phyloP scores from a whole-genome alignment of 148 eudicot species.

The Selenicereus undatus region DNA sequence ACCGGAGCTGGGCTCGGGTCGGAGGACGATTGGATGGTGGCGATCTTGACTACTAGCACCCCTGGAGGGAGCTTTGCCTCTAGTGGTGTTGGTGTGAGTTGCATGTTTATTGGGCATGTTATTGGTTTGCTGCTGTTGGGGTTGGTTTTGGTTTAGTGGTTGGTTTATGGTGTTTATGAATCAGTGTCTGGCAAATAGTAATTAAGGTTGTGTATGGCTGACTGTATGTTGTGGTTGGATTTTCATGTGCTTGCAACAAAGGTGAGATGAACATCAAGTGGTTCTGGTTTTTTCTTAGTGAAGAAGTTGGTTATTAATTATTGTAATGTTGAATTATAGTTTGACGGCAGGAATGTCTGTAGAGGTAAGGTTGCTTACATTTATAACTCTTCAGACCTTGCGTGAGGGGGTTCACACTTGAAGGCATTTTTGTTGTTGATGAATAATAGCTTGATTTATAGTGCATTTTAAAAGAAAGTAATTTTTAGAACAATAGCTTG shows the following conservation, averaged over 20 bases:
- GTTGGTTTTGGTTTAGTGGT: conserved; percentile 16
- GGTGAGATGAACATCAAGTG: background rate
- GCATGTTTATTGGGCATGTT: conserved; percentile 4
- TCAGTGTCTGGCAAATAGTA: background rate
- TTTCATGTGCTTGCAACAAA: background rate
- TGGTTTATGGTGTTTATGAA: background rate
- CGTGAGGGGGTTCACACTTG: too few relatives aligned
- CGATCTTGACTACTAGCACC: conserved; percentile 50
- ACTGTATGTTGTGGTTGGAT: background rate
- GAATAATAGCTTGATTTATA: too few relatives aligned
- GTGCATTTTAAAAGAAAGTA: too few relatives aligned
- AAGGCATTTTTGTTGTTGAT: too few relatives aligned
- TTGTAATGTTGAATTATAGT: too few relatives aligned
- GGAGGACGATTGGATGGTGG: conserved; percentile 75
- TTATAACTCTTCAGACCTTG: too few relatives aligned
- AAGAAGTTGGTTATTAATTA: background rate
- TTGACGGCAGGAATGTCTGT: too few relatives aligned
- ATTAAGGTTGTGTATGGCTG: background rate
- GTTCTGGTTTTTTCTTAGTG: background rate
- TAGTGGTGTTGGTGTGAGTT: conserved; percentile 25
- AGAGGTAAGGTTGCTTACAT: too few relatives aligned
- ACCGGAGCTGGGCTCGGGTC: conserved; percentile 65
- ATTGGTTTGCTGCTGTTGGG: conserved; percentile 20
- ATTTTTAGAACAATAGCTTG: too few relatives aligned
- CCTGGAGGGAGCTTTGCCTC: conserved; percentile 49